Base-by-base conservation (phyloP, 2,329 filamentous ascomycete species). In the Madurella mycetomatis region DNA sequence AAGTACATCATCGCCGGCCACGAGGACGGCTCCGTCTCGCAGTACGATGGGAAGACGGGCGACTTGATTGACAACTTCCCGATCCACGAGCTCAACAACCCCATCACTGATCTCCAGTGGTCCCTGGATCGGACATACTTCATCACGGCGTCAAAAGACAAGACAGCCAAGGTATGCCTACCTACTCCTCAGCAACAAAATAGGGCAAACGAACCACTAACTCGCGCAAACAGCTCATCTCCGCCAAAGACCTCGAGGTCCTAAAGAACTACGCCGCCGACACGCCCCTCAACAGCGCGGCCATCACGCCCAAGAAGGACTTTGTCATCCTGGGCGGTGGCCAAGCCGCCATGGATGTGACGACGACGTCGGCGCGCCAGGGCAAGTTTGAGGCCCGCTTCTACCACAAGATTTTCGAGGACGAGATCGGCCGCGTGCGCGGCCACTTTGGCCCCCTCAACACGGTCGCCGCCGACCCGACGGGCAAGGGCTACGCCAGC, bases 381-480 rank as follows among this genome's bases (percentile, higher is more conserved):
- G 94, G 94, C 76, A 97, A 97, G 78, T 99, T 99, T 79, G 94
- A 99, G 76, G 94, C 94, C 43, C 86, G 94, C 63, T 99, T 99
- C 82, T 99, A 96, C 82, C 94, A 99, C 86, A 97, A 95, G 83
- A 87, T 99, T 72, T 97, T 99, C 72, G 91, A 96, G 76, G 92
- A 99, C 74, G 94, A 99, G 79, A 92, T 97, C 68, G 94, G 94
- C 65, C 87, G 94, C 79, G 94, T 99, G 62, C 84, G 91, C 70
- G 94, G 94, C 60, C 94, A 99, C 75, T 99, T 99, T 75, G 94
- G 94, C 44, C 42, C 51, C 5, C 57, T 78, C 73, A 96, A 99
- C 81, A 96, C 94, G 60, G 90, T 99, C 65, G 92, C 94, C 47
- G 90, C 90, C 55, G 90, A 96, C 74, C 94, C 94, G 31, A 87